A percentile compares a stretch with the other conserved stretches of the same genome.
These are phyloP conservation scores for Sphagnum fallax DNA, from an alignment of 228 moss, liverwort and hornwort species.

Conservation along the genomic window DNA sequence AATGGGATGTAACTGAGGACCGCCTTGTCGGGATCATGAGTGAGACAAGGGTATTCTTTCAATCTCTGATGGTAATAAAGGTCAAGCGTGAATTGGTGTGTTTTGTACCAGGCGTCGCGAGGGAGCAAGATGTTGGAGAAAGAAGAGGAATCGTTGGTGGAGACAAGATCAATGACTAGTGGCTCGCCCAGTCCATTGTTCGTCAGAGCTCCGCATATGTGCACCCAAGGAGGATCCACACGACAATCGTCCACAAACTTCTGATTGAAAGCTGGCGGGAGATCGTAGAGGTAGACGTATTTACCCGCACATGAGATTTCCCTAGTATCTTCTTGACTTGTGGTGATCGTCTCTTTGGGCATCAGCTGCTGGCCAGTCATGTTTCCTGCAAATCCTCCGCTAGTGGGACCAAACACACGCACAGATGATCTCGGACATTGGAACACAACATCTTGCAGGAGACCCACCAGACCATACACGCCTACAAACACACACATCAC, in stretches of 20 bases:
- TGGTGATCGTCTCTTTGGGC: background rate
- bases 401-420: background rate
- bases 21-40: constrained; percentile 5
- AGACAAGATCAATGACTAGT: background rate
- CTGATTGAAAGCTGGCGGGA: constrained; percentile 5
- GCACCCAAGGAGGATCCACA: background rate
- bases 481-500: constrained; percentile 2
- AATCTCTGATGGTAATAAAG: constrained; percentile 8
- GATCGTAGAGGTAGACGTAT: constrained; percentile 14
- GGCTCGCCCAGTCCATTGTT: constrained; percentile 8
- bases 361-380: too few species aligned
- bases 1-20: constrained; percentile 15
- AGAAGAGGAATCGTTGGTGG: background rate
- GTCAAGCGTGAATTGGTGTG: constrained; percentile 7
- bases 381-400: background rate
- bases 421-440: constrained; percentile 1
- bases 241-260: constrained; percentile 5
- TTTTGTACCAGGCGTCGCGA: constrained; percentile 11
- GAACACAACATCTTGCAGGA: background rate
- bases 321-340: background rate
- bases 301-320: constrained; percentile 1
- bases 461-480: constrained; percentile 2
- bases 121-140: constrained; percentile 8
- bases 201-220: constrained; percentile 1
- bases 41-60: constrained; percentile 9